Evolutionary conservation across 345 rosid genomes (phyloP).

Genomic region (Syzygium jambos): DNA sequence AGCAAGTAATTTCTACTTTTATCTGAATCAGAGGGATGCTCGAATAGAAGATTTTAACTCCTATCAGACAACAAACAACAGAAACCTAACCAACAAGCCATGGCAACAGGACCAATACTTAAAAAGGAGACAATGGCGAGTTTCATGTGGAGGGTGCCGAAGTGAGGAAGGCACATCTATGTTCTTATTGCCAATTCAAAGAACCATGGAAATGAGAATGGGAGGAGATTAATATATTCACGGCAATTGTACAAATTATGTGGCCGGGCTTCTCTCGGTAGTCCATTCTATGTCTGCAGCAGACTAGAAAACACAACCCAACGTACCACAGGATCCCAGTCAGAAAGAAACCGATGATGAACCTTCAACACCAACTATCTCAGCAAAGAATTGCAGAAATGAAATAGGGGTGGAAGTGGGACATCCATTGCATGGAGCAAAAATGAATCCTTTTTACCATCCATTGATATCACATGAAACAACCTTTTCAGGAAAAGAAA

Average conservation of each 20-base stretch:
- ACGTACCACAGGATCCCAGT: constrained; percentile 90
- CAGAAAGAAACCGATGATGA: constrained; percentile 85
- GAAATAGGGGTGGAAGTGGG: neutral
- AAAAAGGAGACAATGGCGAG: too few relatives aligned
- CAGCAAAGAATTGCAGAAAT: neutral
- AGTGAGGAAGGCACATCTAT: neutral
- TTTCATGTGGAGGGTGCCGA: neutral
- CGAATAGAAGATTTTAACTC: neutral
- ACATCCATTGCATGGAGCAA: neutral
- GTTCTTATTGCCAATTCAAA: neutral
- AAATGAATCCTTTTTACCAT: neutral
- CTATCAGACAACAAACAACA: neutral
- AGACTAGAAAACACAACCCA: constrained; percentile 52
- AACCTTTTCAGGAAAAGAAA: neutral
- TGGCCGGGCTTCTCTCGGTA: constrained; percentile 90
- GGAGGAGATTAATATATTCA: constrained; percentile 19
- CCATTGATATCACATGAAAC: neutral
- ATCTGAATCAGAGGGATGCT: neutral
- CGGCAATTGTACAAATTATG: constrained; percentile 80
- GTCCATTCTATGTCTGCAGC: constrained; percentile 47
- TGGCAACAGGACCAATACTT: neutral
- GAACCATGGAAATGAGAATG: neutral
- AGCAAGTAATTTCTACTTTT: neutral
- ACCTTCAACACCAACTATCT: constrained; percentile 34
- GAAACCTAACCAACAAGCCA: neutral